phyloP scores from a whole-genome alignment of 768 basidiomycete genomes.

The Boletus pseudopeckii region DNA sequence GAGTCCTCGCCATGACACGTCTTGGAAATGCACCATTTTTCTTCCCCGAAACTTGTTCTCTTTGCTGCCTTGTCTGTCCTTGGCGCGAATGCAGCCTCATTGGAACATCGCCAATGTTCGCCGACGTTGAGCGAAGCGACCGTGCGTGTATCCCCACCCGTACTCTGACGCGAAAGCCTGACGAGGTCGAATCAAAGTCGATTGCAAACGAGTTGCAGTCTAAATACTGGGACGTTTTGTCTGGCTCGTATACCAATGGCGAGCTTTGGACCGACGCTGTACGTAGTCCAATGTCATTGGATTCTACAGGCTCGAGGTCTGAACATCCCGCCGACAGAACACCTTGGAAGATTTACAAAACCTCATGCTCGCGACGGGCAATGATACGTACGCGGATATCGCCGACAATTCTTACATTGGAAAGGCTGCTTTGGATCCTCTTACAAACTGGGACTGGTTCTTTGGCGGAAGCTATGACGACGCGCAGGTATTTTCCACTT shows the following conservation, averaged over 20 bases:
- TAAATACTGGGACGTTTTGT: slow-evolving; percentile 39
- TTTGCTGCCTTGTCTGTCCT: not conserved
- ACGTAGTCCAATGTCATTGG: slow-evolving; percentile 16
- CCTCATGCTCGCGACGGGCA: slow-evolving; percentile 50
- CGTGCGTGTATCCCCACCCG: slow-evolving; percentile 2
- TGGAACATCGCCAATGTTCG: slow-evolving; percentile 6
- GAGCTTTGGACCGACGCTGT: slow-evolving; percentile 57
- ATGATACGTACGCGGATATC: slow-evolving; percentile 36
- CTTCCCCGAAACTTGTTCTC: not conserved
- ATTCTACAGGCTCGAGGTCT: not conserved
- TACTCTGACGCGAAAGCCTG: not conserved
- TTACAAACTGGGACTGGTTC: slow-evolving; percentile 42
- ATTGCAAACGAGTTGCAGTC: slow-evolving; percentile 27
- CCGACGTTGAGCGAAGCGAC: slow-evolving; percentile 5
- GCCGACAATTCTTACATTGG: slow-evolving; percentile 48
- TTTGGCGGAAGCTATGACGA: slow-evolving; percentile 52
- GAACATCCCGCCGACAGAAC: slow-evolving; percentile 37
- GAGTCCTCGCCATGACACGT: not conserved
- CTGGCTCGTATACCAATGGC: slow-evolving; percentile 47
- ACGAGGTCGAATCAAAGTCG: slow-evolving; percentile 9
- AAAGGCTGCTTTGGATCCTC: slow-evolving; percentile 36
- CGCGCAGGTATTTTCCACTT: slow-evolving; percentile 38
- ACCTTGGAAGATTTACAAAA: slow-evolving; percentile 56
- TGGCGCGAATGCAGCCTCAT: not conserved
- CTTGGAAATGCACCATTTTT: slow-evolving; percentile 1